Evolutionary conservation across 495 filamentous ascomycete species (phyloP), one percentile per base, ranked within the genome.

Genomic region (Talaromyces liani): DNA sequence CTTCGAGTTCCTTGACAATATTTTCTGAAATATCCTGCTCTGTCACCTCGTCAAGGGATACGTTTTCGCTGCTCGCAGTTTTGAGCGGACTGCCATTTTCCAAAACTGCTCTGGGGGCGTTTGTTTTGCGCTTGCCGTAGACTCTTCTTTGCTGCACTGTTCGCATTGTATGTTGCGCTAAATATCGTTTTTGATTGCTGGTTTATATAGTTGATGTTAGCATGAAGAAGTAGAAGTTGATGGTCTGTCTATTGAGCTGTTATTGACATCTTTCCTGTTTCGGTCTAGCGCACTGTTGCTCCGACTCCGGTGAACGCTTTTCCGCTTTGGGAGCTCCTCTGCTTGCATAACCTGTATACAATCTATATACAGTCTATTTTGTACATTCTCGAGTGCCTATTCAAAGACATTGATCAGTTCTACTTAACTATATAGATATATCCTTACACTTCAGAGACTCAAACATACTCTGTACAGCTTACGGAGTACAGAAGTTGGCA

Each of bases 91-190:
- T 79, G 20, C 68, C 64, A 47, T 78, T 66, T 8, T 78, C 77
- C 34, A 80, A 75, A 0, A 79, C 75, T 6, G 78, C 76, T 31
- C 73, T 67, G 1, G 78, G 69, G 2, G 78, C 75, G 68, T 77
- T 75, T 24, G 64, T 73, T 53, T 65, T 74, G 56, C 75, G 70
- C 58, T 80, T 80, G 9, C 78, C 78, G 39, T 80, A 80, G 16
- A 80, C 78, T 63, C 66, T 71, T 59, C 69, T 69, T 54, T 74
- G 73, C 8, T 69, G 64, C 20, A 69, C 65, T 1, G 70, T 69
- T 39, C 68, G 68, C 60, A 65, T 64, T 39, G n/a, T n/a, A n/a
- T n/a, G n/a, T n/a, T n/a, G n/a, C n/a, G n/a, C n/a, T n/a, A n/a
- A n/a, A n/a, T n/a, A n/a, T n/a, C n/a, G n/a, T n/a, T n/a, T n/a